Conservation (phyloP, 2,329 filamentous ascomycete genomes). For the Simplicillium sp. region DNA sequence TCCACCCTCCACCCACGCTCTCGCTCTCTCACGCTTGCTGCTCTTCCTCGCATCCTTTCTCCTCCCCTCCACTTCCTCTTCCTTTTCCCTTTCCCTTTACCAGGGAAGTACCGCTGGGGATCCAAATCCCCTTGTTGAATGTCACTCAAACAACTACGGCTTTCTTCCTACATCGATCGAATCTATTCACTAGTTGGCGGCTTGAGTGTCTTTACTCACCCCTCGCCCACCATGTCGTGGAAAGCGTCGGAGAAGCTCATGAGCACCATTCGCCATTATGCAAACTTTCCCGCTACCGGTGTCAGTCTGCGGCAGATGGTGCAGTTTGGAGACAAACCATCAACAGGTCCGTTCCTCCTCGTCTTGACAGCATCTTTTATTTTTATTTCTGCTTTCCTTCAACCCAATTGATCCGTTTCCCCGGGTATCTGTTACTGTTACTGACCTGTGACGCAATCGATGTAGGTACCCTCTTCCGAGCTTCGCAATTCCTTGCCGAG, state of each 20-base stretch:
- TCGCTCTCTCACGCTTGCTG: not conserved
- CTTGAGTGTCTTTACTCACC: conserved; percentile 17
- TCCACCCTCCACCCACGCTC: too few relatives aligned
- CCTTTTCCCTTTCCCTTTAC: not conserved
- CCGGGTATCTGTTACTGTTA: not conserved
- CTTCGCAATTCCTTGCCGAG: conserved; percentile 96
- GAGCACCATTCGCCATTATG: conserved; percentile 96
- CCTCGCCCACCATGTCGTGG: conserved; percentile 65
- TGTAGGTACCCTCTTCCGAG: conserved; percentile 86
- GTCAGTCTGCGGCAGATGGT: conserved; percentile 98
- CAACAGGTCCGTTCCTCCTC: conserved; percentile 55
- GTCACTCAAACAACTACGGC: not conserved
- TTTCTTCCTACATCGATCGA: conserved; percentile 2
- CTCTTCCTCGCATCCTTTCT: not conserved
- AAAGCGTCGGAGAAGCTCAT: conserved; percentile 83
- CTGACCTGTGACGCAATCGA: conserved; percentile 3
- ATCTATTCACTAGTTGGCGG: conserved; percentile 2
- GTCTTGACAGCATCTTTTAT: conserved; percentile 1
- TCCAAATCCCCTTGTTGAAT: not conserved
- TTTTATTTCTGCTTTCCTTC: not conserved
- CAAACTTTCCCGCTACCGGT: conserved; percentile 91
- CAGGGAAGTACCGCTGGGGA: too few relatives aligned
- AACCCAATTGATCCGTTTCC: not conserved
- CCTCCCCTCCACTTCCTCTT: not conserved
- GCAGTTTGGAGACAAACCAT: conserved; percentile 92